Conservation (phyloP, 495 filamentous ascomycete genomes). For the Haplographium delicatum region DNA sequence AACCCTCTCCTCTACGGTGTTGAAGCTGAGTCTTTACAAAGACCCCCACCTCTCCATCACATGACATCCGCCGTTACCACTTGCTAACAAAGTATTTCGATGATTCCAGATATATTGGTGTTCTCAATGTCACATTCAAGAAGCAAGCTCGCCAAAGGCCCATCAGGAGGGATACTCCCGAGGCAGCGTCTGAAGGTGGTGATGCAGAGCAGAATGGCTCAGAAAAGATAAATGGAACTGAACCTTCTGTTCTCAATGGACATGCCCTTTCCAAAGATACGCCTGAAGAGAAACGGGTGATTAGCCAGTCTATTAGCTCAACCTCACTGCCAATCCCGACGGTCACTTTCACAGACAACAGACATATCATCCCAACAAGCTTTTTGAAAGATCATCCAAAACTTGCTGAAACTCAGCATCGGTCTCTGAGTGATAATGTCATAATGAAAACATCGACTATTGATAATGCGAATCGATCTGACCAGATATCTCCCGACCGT, state of each 20-base stretch:
- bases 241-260: conserved; percentile 4
- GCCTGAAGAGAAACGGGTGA: conserved; percentile 43
- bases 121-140: conserved; percentile 93
- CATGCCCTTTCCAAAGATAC: neutral
- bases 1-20: conserved; percentile 15
- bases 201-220: conserved; percentile 2
- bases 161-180: conserved; percentile 27
- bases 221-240: conserved; percentile 7
- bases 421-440: conserved; percentile 18
- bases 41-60: neutral
- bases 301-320: conserved; percentile 68
- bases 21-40: conserved; percentile 30
- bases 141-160: conserved; percentile 71
- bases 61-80: neutral
- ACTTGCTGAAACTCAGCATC: conserved; percentile 6
- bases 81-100: conserved; percentile 28
- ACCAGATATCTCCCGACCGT: neutral
- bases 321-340: conserved; percentile 62
- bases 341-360: conserved; percentile 91
- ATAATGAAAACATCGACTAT: neutral
- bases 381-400: conserved; percentile 45
- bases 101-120: conserved; percentile 79
- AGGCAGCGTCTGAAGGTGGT: conserved; percentile 21
- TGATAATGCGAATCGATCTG: neutral
- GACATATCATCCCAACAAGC: conserved; percentile 87